phyloP scores from a whole-genome alignment of 2,329 filamentous ascomycete species.

The Penicillium vulpinum region DNA sequence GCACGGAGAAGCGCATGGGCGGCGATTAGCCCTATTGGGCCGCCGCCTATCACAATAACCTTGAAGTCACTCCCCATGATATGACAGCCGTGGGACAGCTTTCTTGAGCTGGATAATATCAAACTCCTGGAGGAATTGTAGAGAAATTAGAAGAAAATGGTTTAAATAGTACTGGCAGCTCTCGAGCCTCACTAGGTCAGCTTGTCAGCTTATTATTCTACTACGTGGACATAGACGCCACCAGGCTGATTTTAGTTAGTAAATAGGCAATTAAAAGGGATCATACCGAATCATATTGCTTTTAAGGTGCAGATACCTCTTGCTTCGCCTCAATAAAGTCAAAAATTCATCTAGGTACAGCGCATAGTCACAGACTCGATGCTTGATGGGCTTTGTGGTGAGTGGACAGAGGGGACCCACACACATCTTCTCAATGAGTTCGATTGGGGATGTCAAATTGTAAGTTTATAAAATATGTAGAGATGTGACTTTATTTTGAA shows the following conservation, averaged over 20 bases:
- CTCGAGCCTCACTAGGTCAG: not conserved
- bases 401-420: not conserved
- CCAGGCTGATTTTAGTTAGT: not conserved
- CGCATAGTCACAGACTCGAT: too few relatives aligned
- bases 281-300: not conserved
- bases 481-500: too few relatives aligned
- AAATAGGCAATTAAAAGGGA: not conserved
- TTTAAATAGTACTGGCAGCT: not conserved
- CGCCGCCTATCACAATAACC: conserved; percentile 22
- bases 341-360: too few relatives aligned
- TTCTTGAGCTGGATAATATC: not conserved
- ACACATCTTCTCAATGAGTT: not conserved
- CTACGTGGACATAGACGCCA: not conserved
- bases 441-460: not conserved
- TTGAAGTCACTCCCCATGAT: conserved; percentile 18
- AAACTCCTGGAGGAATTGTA: not conserved
- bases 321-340: not conserved
- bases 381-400: too few relatives aligned
- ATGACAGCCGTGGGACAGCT: not conserved
- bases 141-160: not conserved
- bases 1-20: conserved; percentile 20
- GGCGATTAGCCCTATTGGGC: conserved; percentile 19
- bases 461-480: too few relatives aligned
- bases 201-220: not conserved
- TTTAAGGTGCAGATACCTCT: not conserved